Conservation (phyloP, 768 basidiomycete species). For the Russula dissimulans region DNA sequence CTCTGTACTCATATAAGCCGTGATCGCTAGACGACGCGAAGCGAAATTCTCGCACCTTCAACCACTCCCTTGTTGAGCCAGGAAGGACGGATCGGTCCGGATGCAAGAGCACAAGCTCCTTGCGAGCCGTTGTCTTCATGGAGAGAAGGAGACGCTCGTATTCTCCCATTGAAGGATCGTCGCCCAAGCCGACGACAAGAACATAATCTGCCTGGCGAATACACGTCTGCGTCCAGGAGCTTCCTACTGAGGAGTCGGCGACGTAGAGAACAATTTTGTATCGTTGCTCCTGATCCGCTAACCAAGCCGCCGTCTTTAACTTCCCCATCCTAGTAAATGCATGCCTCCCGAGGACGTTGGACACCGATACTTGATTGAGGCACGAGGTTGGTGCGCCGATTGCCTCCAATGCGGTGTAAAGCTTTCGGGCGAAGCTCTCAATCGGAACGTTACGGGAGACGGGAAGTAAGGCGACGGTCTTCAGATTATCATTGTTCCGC, state of each 20-base stretch:
- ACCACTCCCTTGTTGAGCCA: conserved; percentile 92
- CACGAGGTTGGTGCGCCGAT: conserved; percentile 91
- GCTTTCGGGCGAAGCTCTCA: conserved; percentile 80
- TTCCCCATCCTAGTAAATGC: conserved; percentile 97
- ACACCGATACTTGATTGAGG: conserved; percentile 89
- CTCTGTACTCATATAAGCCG: conserved; percentile 39
- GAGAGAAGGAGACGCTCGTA: conserved; percentile 89
- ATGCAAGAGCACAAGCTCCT: conserved; percentile 91
- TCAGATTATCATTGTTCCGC: conserved; percentile 77
- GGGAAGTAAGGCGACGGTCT: conserved; percentile 91
- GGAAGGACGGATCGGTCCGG: conserved; percentile 81
- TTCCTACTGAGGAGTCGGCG: conserved; percentile 89
- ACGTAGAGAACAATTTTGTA: conserved; percentile 93
- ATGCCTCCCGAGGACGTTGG: conserved; percentile 85
- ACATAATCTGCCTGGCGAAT: conserved; percentile 96
- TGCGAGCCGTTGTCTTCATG: conserved; percentile 97
- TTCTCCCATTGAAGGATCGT: conserved; percentile 85
- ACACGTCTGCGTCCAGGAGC: conserved; percentile 97
- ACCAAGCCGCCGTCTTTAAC: conserved; percentile 88
- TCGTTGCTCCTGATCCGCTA: conserved; percentile 91
- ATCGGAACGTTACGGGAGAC: conserved; percentile 82
- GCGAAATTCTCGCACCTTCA: conserved; percentile 49
- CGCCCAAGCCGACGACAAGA: conserved; percentile 89
- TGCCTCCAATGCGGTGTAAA: conserved; percentile 80
- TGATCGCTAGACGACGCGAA: background rate